Evolutionary conservation across 2,329 filamentous ascomycete genomes (phyloP), one percentile per base, ranked within the genome.

Genomic region (Pochonia chlamydosporia): DNA sequence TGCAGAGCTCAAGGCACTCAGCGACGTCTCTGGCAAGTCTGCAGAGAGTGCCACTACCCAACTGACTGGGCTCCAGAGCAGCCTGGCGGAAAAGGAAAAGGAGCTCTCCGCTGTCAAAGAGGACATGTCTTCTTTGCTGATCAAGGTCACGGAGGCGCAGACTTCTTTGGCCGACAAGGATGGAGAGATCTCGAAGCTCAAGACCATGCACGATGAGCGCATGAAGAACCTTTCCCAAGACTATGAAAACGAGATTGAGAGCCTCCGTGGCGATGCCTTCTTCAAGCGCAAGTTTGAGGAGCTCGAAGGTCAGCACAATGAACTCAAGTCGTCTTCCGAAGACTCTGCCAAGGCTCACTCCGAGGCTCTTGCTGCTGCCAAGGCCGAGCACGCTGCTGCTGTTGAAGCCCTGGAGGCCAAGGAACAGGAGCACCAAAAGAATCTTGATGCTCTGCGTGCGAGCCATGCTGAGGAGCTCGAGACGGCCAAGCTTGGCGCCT

Each of bases 241-340:
- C 54, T 82, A 82, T 53, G 76, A 84, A 59, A 71, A 74, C n/a
- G 80, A 84, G 60, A 83, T 85, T 46, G 80, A 84, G 57, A 76
- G 75, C 48, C 73, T 84, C 14, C 74, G 76, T 48, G 80, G 79
- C 20, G 79, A 84, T 52, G 79, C 81, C 13, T 78, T 78, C 59
- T 81, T 82, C 64, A 82, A 81, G 66, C 75, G 76, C 53, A 79
- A 82, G 62, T 84, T 78, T 51, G 73, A 81, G 49, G 76, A 79
- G 31, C 71, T 85, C 5, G 78, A 83, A 58, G 62, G 61, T 5
- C 74, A 82, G 60, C 75, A 84, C 60, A 69, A 68, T 10, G 76
- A 79, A 54, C 67, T 78, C 40, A 62, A 66, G 51, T 53, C 63
- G 10, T 59, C 64, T 6, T 65, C 65, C 36, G 52, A 59, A 1